phyloP scores from a whole-genome alignment of 768 basidiomycete genomes.

The Austroboletus festivus region DNA sequence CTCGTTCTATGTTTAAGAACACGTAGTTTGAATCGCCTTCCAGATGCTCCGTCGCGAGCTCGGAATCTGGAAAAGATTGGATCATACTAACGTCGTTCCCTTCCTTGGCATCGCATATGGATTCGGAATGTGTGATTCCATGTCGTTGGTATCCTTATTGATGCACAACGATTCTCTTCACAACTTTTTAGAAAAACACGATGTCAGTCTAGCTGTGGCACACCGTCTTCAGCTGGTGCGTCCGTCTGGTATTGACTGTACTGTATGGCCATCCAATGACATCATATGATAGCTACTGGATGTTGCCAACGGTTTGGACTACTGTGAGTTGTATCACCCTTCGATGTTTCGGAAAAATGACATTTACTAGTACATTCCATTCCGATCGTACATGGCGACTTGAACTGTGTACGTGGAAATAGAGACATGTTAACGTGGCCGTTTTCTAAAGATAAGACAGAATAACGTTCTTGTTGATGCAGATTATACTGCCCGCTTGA shows the following conservation, averaged over 20 bases:
- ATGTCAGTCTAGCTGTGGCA: not conserved
- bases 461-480: not conserved
- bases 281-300: not conserved
- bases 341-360: not conserved
- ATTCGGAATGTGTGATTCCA: not conserved
- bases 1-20: not conserved
- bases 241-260: not conserved
- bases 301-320: not conserved
- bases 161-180: slow-evolving; percentile 2
- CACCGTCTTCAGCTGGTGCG: not conserved
- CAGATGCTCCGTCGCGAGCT: not conserved
- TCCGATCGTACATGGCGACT: slow-evolving; percentile 1
- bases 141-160: not conserved
- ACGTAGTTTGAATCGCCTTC: not conserved
- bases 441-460: not conserved
- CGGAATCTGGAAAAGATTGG: not conserved
- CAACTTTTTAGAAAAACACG: not conserved
- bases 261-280: too few species aligned
- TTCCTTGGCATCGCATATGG: not conserved
- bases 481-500: not conserved
- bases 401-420: not conserved
- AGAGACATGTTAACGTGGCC: not conserved
- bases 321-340: not conserved
- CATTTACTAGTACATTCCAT: not conserved
- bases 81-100: not conserved